Percentiles rank a stretch among this genome's conserved stretches.
Evolutionary conservation across 805 yeast species (phyloP).

Genomic region (Sugiyamaella floridensis): DNA sequence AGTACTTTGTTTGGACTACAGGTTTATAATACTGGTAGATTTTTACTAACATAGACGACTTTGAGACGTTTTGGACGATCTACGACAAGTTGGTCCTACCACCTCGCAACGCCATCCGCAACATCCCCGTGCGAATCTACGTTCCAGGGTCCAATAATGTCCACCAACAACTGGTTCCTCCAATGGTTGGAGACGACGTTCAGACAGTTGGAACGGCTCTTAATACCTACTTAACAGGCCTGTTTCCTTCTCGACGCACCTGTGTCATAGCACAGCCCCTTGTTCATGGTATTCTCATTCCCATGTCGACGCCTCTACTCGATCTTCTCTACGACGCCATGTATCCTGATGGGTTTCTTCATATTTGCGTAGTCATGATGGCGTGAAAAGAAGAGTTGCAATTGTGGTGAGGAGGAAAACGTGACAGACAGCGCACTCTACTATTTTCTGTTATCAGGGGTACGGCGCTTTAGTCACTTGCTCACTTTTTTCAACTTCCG

Average conservation of each 20-base stretch:
- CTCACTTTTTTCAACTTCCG: background rate
- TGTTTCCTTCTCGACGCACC: conserved; percentile 37
- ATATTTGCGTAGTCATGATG: conserved; percentile 41
- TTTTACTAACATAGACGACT: conserved; percentile 21
- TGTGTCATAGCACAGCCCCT: conserved; percentile 39
- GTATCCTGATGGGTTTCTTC: conserved; percentile 62
- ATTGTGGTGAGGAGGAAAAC: too few relatives aligned
- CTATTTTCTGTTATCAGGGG: conserved; percentile 2
- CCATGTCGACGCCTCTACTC: conserved; percentile 38
- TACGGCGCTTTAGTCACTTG: background rate
- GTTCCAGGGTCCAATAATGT: conserved; percentile 32
- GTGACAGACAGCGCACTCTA: too few relatives aligned
- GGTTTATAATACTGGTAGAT: background rate
- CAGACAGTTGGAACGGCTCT: conserved; percentile 38
- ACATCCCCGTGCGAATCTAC: conserved; percentile 31
- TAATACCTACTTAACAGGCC: conserved; percentile 38
- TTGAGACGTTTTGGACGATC: conserved; percentile 25
- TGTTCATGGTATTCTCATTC: conserved; percentile 50
- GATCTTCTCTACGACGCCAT: conserved; percentile 41
- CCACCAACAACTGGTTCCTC: conserved; percentile 30
- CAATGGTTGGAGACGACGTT: conserved; percentile 6
- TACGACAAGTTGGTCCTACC: conserved; percentile 23
- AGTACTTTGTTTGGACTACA: background rate
- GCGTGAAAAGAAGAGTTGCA: conserved; percentile 16
- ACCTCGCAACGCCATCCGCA: conserved; percentile 11